A percentile compares a stretch with the other conserved stretches of the same genome.
Conservation (phyloP, 345 rosid genomes). For the Noccaea caerulescens region DNA sequence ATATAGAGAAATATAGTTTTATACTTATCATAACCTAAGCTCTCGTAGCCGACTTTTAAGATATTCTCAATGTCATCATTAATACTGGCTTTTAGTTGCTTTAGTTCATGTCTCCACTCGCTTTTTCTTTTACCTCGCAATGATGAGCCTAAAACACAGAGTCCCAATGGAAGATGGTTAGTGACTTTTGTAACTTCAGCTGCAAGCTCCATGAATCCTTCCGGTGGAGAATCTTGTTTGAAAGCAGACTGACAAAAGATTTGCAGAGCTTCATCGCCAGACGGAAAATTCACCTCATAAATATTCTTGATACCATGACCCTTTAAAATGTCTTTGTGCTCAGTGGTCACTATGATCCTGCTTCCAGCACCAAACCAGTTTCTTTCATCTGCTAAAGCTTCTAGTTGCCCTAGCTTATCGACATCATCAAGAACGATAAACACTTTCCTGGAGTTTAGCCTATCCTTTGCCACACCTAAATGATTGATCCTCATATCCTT, state of each 20-base stretch:
- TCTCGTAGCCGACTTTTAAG: constrained; percentile 10
- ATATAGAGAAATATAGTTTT: constrained; percentile 22
- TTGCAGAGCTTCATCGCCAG: neutral
- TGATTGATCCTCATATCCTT: constrained; percentile 17
- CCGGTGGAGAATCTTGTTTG: constrained; percentile 6
- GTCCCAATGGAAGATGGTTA: constrained; percentile 25
- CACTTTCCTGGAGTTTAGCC: constrained; percentile 4
- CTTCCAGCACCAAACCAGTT: constrained; percentile 23
- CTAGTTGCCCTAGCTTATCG: constrained; percentile 11
- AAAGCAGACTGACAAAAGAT: constrained; percentile 1
- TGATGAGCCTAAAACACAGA: constrained; percentile 22
- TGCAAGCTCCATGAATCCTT: constrained; percentile 17
- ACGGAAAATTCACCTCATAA: constrained; percentile 10
- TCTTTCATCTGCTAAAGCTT: constrained; percentile 10
- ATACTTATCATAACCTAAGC: neutral
- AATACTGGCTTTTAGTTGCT: neutral
- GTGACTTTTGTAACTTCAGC: neutral
- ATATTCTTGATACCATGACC: neutral
- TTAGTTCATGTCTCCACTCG: constrained; percentile 3
- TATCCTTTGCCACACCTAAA: constrained; percentile 6
- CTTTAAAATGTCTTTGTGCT: neutral
- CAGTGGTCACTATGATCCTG: constrained; percentile 13
- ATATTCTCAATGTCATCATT: neutral
- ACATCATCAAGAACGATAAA: constrained; percentile 25
- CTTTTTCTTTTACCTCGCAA: neutral